Base-by-base conservation (phyloP, 2,329 filamentous ascomycete species). In the Penicillium sp. region DNA sequence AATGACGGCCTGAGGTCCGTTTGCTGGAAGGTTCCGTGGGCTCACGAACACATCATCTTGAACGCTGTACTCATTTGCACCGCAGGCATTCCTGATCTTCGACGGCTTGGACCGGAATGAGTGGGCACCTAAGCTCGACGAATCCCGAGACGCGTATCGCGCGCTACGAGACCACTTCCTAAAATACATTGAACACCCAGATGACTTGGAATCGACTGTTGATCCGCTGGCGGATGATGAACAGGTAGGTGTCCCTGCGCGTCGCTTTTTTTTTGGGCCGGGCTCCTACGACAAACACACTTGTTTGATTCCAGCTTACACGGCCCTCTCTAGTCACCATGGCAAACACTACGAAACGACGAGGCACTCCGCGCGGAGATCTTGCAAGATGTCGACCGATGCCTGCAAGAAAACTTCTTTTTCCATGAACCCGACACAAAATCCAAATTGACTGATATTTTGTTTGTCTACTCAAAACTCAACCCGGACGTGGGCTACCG, bases 401-500 rank as follows among this genome's bases (percentile, higher is more conserved):
- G 87, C 69, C 84, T 97, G 73, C 94, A 93, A 5, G 94, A 97
- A 65, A 92, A 94, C 66, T 84, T 86, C 44, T 95, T 93, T 70
- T 99, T 97, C 67, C 91, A 92, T 54, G 84, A 92, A 63, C 84
- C 87, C 11, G 77, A 81, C 13, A 90, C 90, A 1, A 94, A 97
- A 71, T 82, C 81, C 40, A 89, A 91, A 73, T 87, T 99, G 65
- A 77, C 95, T 31, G 90, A 99, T 68, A 86, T 97, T 31, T 80
- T 99, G 32, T 99, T 97, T 73, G 84, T 99, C 61, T 97, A 92
- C 75, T 94, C 92, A 77, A 97, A 96, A 73, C 83, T 95, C 49
- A 91, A 97, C 67, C 91, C 91, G 1, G 86, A 88, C 62, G 82
- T 91, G 50, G 91, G 91, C 14, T 99, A 99, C 71, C 86, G 94